phyloP scores from a whole-genome alignment of 2,329 filamentous ascomycete genomes.

The Coniochaeta sp. region DNA sequence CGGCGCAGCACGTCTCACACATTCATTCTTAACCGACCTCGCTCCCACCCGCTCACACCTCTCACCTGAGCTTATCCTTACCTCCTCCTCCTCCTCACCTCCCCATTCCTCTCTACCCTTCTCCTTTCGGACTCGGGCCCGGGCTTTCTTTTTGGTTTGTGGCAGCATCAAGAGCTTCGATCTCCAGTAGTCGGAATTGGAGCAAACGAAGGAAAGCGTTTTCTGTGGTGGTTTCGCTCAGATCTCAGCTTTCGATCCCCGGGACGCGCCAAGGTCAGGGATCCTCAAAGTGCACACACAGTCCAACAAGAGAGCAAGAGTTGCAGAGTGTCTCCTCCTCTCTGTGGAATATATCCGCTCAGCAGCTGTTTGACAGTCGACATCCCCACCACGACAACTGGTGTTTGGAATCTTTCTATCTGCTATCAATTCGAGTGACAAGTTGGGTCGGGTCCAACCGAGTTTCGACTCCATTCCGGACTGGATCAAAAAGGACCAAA shows the following conservation, averaged over 20 bases:
- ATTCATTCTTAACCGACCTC: slow-evolving; percentile 3
- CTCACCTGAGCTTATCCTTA: background rate
- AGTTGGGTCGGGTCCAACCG: slow-evolving; percentile 1
- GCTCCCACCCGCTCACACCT: background rate
- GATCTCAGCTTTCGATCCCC: background rate
- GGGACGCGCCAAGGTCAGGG: slow-evolving; percentile 1
- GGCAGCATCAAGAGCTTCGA: slow-evolving; percentile 1
- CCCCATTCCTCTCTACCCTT: background rate
- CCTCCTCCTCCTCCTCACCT: background rate
- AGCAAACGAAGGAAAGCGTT: slow-evolving; percentile 1
- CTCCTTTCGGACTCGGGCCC: background rate
- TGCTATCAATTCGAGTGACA: no score
- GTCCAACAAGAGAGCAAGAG: background rate
- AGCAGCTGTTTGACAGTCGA: background rate
- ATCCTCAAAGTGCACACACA: background rate
- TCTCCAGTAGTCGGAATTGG: background rate
- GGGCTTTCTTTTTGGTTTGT: slow-evolving; percentile 1
- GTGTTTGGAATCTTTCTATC: background rate
- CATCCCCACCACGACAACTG: background rate
- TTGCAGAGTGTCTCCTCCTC: no score
- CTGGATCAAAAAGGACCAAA: background rate
- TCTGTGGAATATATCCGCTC: background rate
- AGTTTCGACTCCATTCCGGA: slow-evolving; percentile 1
- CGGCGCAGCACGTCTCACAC: background rate
- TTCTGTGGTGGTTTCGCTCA: background rate